A percentile compares a stretch with the other conserved stretches of the same genome.
These are phyloP conservation scores for Hypocrella siamensis DNA, from an alignment of 2,329 filamentous ascomycete genomes.

Conservation along the genomic window DNA sequence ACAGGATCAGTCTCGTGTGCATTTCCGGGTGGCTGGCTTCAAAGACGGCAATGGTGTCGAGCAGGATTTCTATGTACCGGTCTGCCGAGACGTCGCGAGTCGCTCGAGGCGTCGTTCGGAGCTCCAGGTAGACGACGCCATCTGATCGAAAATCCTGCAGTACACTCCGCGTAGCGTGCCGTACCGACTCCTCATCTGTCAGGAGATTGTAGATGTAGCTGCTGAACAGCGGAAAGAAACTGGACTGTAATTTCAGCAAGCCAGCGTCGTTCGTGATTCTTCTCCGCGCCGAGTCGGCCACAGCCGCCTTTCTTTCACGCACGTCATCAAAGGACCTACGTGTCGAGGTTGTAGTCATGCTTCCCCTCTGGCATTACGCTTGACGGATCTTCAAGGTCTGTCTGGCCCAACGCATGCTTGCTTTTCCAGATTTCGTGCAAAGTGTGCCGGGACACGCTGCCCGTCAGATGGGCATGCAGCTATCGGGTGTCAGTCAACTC, in stretches of 20 bases:
- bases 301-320: too few relatives aligned
- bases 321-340: constrained; percentile 28
- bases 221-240: constrained; percentile 67
- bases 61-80: constrained; percentile 49
- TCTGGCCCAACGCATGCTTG: constrained; percentile 36
- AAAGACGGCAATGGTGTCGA: constrained; percentile 43
- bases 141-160: constrained; percentile 51
- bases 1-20: constrained; percentile 53
- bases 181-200: constrained; percentile 43
- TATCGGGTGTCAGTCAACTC: constrained; percentile 14
- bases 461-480: constrained; percentile 69
- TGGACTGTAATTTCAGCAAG: constrained; percentile 12
- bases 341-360: constrained; percentile 53
- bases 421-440: constrained; percentile 59
- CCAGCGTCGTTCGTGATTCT: neutral
- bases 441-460: constrained; percentile 57
- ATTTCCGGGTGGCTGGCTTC: constrained; percentile 27
- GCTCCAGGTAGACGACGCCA: constrained; percentile 62
- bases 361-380: constrained; percentile 54
- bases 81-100: constrained; percentile 42
- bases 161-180: constrained; percentile 48
- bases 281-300: too few relatives aligned
- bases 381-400: constrained; percentile 51
- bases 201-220: constrained; percentile 67
- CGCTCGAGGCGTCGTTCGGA: constrained; percentile 62